A percentile compares a stretch with the other conserved stretches of the same genome.
Evolutionary conservation across 2,329 filamentous ascomycete species (phyloP).

Genomic region (Fusarium falciforme): DNA sequence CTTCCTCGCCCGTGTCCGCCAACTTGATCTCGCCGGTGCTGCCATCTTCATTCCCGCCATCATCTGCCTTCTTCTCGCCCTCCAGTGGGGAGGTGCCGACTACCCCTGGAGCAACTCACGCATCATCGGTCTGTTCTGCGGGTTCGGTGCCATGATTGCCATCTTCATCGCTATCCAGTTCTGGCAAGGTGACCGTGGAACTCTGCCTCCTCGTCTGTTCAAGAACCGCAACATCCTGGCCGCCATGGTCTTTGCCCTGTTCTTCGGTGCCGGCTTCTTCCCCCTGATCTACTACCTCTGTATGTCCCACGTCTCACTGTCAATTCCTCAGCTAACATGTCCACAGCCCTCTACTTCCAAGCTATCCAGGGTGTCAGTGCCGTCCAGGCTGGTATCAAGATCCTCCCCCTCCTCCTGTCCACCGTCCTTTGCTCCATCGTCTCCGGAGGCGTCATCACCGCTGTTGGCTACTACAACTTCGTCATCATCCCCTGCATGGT

Average conservation of each 20-base stretch:
- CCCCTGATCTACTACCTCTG: constrained; percentile 65
- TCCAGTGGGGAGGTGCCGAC: constrained; percentile 67
- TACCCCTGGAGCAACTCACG: constrained; percentile 62
- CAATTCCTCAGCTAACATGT: constrained; percentile 19
- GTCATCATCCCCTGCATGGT: constrained; percentile 57
- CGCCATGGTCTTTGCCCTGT: constrained; percentile 58
- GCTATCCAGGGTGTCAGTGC: constrained; percentile 64
- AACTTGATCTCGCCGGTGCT: constrained; percentile 63
- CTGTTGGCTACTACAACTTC: constrained; percentile 55
- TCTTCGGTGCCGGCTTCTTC: constrained; percentile 65
- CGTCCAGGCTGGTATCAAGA: constrained; percentile 65
- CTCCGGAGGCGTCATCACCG: constrained; percentile 55
- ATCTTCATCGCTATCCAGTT: constrained; percentile 62
- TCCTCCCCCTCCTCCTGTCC: constrained; percentile 64
- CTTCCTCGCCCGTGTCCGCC: constrained; percentile 52
- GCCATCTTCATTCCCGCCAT: constrained; percentile 63
- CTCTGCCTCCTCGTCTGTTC: constrained; percentile 60
- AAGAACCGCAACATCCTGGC: constrained; percentile 55
- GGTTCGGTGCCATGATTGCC: constrained; percentile 57
- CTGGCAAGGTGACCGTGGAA: constrained; percentile 56
- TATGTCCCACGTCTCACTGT: constrained; percentile 30
- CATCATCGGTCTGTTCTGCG: constrained; percentile 64
- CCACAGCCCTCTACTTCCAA: constrained; percentile 63
- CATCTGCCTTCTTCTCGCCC: constrained; percentile 64
- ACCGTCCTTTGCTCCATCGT: constrained; percentile 60